phyloP scores from a whole-genome alignment of 345 rosid genomes.

The Aurinia saxatilis region DNA sequence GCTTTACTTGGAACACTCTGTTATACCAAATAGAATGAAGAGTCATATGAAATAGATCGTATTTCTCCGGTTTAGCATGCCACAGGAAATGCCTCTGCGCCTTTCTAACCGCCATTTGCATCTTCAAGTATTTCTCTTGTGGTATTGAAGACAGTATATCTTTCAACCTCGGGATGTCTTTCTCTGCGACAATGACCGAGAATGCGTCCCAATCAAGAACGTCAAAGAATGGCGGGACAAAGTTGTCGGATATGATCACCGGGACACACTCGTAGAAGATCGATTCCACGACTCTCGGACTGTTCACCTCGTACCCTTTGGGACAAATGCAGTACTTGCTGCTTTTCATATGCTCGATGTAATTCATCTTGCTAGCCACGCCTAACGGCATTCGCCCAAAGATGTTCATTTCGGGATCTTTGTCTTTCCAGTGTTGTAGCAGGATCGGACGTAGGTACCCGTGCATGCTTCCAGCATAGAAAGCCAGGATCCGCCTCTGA shows the following conservation, averaged over 20 bases:
- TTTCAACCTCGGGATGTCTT: slow-evolving; percentile 71
- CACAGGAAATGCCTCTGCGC: slow-evolving; percentile 82
- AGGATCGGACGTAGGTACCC: slow-evolving; percentile 75
- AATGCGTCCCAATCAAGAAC: slow-evolving; percentile 76
- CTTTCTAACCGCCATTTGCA: slow-evolving; percentile 75
- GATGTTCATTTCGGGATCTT: slow-evolving; percentile 69
- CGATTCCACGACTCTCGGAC: slow-evolving; percentile 87
- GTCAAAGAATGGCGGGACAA: slow-evolving; percentile 83
- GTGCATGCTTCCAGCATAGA: slow-evolving; percentile 85
- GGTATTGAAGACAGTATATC: slow-evolving; percentile 55
- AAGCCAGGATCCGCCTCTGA: slow-evolving; percentile 59
- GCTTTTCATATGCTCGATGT: slow-evolving; percentile 83
- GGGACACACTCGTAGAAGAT: slow-evolving; percentile 92
- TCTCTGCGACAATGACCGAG: slow-evolving; percentile 71
- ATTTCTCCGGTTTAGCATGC: slow-evolving; percentile 76
- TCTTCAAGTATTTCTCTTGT: slow-evolving; percentile 46
- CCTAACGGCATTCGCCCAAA: slow-evolving; percentile 80
- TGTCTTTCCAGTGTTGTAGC: slow-evolving; percentile 80
- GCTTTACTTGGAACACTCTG: slow-evolving; percentile 74
- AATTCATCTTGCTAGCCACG: slow-evolving; percentile 88
- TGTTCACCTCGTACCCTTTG: slow-evolving; percentile 87
- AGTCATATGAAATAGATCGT: slow-evolving; percentile 88
- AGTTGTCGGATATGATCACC: slow-evolving; percentile 81
- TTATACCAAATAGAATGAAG: slow-evolving; percentile 92
- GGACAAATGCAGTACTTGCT: slow-evolving; percentile 94